These are phyloP conservation scores for Kurtzmaniella fragi DNA, from an alignment of 805 yeast species.

Conservation along the genomic window DNA sequence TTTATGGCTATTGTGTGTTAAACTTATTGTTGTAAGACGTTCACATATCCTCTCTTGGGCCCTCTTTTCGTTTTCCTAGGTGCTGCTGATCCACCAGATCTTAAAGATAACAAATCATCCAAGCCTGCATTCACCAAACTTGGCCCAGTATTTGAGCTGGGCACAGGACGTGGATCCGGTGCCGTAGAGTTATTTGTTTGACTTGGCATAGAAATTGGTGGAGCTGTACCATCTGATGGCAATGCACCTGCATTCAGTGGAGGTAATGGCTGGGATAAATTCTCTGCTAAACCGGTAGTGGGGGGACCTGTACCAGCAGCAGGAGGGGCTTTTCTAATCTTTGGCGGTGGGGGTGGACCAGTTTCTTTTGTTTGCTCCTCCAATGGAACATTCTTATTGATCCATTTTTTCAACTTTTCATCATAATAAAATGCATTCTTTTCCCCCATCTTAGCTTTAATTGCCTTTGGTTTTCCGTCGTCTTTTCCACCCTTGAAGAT, in stretches of 20 bases:
- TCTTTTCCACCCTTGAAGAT: conserved; percentile 36
- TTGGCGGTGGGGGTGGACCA: conserved; percentile 67
- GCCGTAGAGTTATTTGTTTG: conserved; percentile 7
- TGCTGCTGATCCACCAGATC: conserved; percentile 16
- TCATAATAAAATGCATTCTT: conserved; percentile 71
- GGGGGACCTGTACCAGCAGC: conserved; percentile 13
- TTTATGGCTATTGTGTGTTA: not conserved
- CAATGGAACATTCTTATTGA: conserved; percentile 60
- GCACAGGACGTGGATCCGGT: conserved; percentile 6
- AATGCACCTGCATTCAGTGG: conserved; percentile 2
- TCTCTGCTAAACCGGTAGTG: conserved; percentile 5
- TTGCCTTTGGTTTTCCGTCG: conserved; percentile 67
- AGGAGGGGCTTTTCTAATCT: conserved; percentile 22
- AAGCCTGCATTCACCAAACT: conserved; percentile 37
- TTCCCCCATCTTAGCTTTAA: conserved; percentile 83
- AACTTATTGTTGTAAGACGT: conserved; percentile 19
- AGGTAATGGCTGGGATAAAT: conserved; percentile 2
- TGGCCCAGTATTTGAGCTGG: conserved; percentile 9
- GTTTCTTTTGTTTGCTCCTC: conserved; percentile 56
- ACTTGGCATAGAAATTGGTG: conserved; percentile 1
- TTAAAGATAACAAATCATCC: conserved; percentile 34
- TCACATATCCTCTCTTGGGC: conserved; percentile 30
- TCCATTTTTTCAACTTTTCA: conserved; percentile 82
- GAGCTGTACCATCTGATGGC: conserved; percentile 6
- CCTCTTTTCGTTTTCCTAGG: conserved; percentile 23